These are phyloP conservation scores for Kockovaella imperatae DNA, from an alignment of 768 basidiomycete species.

Conservation along the genomic window DNA sequence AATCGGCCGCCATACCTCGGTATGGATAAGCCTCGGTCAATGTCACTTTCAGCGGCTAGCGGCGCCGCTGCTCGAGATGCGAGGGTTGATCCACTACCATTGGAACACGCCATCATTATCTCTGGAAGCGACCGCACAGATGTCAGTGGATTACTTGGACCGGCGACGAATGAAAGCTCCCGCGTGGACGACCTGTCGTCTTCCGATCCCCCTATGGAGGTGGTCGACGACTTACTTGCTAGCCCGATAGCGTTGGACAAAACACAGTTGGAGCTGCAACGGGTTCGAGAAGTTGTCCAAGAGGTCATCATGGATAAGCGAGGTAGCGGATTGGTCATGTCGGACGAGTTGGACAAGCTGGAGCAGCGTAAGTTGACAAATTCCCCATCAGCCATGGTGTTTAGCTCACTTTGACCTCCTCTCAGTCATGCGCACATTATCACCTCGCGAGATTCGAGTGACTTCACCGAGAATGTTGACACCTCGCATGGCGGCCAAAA, in stretches of 20 bases:
- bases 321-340: constrained; percentile 41
- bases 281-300: constrained; percentile 7
- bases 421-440: constrained; percentile 40
- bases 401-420: constrained; percentile 1
- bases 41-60: neutral
- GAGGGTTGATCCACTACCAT: no score
- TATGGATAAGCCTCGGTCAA: neutral
- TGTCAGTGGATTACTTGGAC: constrained; percentile 1
- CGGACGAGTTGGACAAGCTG: constrained; percentile 39
- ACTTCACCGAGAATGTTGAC: constrained; percentile 33
- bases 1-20: neutral
- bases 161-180: constrained; percentile 8
- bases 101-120: neutral
- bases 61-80: no score
- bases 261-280: constrained; percentile 7
- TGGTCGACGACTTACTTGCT: constrained; percentile 21
- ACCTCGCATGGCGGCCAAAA: constrained; percentile 31
- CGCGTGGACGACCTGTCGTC: neutral
- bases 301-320: constrained; percentile 32
- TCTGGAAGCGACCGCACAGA: neutral
- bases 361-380: constrained; percentile 36
- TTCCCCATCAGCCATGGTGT: neutral
- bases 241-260: constrained; percentile 32
- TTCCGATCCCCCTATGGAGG: neutral
- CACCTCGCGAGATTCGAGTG: constrained; percentile 40